Evolutionary conservation across 2,329 filamentous ascomycete species (phyloP), one percentile per base, ranked within the genome.

Genomic region (Pseudogymnoascus sp.): DNA sequence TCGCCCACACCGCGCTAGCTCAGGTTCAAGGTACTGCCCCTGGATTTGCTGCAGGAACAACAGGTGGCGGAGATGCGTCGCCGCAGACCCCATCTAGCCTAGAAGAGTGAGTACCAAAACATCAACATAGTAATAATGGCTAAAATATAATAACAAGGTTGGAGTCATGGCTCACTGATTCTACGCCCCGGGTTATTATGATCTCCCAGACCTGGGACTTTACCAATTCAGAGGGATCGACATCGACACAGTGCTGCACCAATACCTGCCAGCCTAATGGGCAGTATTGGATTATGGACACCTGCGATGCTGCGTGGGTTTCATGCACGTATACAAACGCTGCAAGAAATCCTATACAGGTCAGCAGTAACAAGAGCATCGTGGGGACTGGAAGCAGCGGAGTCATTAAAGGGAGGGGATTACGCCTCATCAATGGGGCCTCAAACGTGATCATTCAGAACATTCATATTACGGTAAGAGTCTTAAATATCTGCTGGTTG

Each of bases 131-230:
- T 25, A 25, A 25, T 41, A 18, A 79, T 75, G 54, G 81, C 38
- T 41, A 41, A 39, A 41, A 41, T 41, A 18, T 20, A 9, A 20
- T 71, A 41, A 75, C 73, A 22, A 76, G 87, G 77, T 79, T 87
- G 57, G 79, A 81, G 70, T 77, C 74, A 38, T 87, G 85, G 73
- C 78, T 87, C 4, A 75, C 75, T 8, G 82, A 85, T 70, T 73
- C 71, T 60, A 70, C 74, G 20, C 67, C 83, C 11, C 79, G 82
- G 22, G 79, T 81, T 62, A 86, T 87, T 66, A 76, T 86, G 60
- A 74, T 87, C 35, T 77, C 78, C 68, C 80, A 82, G 68, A 77
- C 75, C 32, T 59, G 28, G 28, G 57, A 59, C 28, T 59, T 59
- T 30, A 18, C 30, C 7, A 7, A 20, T n/a, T 34, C 30, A 18